Evolutionary conservation across 768 basidiomycete species (phyloP).

Genomic region (Mycena capillaripes): DNA sequence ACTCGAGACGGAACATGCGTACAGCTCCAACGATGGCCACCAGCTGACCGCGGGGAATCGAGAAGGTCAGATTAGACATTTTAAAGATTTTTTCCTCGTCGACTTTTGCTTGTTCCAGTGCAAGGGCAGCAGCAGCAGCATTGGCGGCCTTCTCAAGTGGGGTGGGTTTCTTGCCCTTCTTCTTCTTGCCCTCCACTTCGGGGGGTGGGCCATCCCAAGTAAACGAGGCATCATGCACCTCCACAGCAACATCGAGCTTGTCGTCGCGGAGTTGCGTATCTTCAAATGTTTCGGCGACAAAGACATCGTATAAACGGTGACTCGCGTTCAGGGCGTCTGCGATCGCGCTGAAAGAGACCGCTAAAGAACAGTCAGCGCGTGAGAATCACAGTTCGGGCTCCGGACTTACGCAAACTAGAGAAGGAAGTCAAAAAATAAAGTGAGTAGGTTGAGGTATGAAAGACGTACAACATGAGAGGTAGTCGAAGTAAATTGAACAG

Average conservation of each 20-base stretch:
- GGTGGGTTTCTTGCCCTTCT: slow-evolving; percentile 41
- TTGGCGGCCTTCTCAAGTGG: slow-evolving; percentile 31
- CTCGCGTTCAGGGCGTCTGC: slow-evolving; percentile 89
- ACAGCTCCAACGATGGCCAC: slow-evolving; percentile 88
- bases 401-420: slow-evolving; percentile 55
- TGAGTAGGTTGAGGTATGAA: background rate
- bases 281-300: slow-evolving; percentile 84
- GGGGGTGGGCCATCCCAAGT: slow-evolving; percentile 88
- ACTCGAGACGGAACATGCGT: background rate
- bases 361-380: slow-evolving; percentile 50
- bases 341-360: slow-evolving; percentile 79
- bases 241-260: slow-evolving; percentile 72
- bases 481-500: slow-evolving; percentile 88
- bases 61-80: slow-evolving; percentile 73
- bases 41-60: slow-evolving; percentile 81
- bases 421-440: background rate
- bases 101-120: slow-evolving; percentile 45
- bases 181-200: slow-evolving; percentile 57
- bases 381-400: background rate
- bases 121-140: slow-evolving; percentile 23
- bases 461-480: slow-evolving; percentile 78
- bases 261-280: slow-evolving; percentile 70
- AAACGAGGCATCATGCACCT: slow-evolving; percentile 79
- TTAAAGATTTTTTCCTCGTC: slow-evolving; percentile 69
- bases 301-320: slow-evolving; percentile 83